These are phyloP conservation scores for Didymella lethalis DNA, from an alignment of 2,329 filamentous ascomycete species.

Conservation along the genomic window DNA sequence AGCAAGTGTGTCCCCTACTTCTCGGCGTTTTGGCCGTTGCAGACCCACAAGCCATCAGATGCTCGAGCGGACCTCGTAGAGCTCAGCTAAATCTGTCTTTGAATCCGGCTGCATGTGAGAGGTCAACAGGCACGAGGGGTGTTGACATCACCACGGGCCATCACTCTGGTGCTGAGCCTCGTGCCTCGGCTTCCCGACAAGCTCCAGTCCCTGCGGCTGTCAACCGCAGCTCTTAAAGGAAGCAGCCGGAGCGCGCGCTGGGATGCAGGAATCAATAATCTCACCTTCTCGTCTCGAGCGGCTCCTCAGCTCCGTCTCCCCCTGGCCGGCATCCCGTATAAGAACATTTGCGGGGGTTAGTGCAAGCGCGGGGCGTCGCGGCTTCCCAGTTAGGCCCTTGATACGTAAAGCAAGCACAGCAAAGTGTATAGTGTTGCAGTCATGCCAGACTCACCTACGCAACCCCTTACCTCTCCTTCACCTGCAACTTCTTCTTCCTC, in stretches of 20 bases:
- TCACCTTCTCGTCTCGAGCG: conserved; percentile 21
- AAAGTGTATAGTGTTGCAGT: conserved; percentile 28
- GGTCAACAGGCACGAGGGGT: conserved; percentile 14
- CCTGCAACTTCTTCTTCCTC: conserved; percentile 25
- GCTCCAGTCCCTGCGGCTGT: conserved; percentile 18
- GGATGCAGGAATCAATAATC: conserved; percentile 9
- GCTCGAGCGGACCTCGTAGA: conserved; percentile 13
- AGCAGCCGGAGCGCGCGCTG: conserved; percentile 23
- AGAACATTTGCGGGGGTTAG: conserved; percentile 39
- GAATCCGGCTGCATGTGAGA: conserved; percentile 36
- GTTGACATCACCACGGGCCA: conserved; percentile 33
- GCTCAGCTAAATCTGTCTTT: conserved; percentile 13
- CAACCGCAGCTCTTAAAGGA: conserved; percentile 26
- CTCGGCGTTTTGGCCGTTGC: conserved; percentile 23
- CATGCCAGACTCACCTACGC: conserved; percentile 39
- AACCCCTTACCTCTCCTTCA: conserved; percentile 20
- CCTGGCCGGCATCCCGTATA: conserved; percentile 24
- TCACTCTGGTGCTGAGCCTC: conserved; percentile 7
- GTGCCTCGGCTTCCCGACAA: conserved; percentile 39
- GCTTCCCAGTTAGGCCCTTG: conserved; percentile 32
- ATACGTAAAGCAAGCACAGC: conserved; percentile 36
- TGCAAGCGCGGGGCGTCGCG: conserved; percentile 25
- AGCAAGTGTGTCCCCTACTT: conserved; percentile 29
- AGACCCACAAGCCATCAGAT: conserved; percentile 29
- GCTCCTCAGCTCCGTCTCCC: conserved; percentile 30